Percentiles rank a stretch among this genome's conserved stretches.
Evolutionary conservation across 345 rosid genomes (phyloP).

Genomic region (Orychophragmus violaceus): DNA sequence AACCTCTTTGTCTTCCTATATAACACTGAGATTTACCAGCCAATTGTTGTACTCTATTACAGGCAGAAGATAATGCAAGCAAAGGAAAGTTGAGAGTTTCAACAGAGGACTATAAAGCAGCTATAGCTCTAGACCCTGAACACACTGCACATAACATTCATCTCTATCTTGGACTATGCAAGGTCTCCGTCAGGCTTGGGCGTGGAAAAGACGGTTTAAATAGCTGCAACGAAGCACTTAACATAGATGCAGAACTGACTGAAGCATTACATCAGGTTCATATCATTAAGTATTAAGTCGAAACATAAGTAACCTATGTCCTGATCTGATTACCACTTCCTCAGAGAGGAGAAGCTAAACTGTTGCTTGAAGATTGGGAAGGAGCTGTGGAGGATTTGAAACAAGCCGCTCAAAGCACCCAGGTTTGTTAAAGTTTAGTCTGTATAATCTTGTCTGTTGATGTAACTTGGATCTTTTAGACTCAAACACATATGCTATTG

Average conservation of each 20-base stretch:
- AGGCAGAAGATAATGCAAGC: constrained; percentile 91
- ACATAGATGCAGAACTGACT: constrained; percentile 68
- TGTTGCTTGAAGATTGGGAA: constrained; percentile 92
- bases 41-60: constrained; percentile 4
- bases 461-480: neutral
- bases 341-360: constrained; percentile 96
- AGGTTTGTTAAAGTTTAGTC: constrained; percentile 44
- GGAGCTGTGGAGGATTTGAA: constrained; percentile 94
- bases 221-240: constrained; percentile 78
- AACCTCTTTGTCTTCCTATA: neutral
- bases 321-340: constrained; percentile 15
- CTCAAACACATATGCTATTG: neutral
- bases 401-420: constrained; percentile 77
- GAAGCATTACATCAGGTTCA: constrained; percentile 92
- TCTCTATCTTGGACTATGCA: constrained; percentile 92
- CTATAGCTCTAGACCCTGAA: constrained; percentile 81
- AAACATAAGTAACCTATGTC: neutral
- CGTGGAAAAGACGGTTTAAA: constrained; percentile 86
- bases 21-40: constrained; percentile 4
- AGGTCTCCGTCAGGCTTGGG: constrained; percentile 86
- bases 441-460: neutral
- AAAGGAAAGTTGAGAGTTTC: constrained; percentile 90
- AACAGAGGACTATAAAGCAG: constrained; percentile 81
- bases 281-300: neutral
- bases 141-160: constrained; percentile 81